These are phyloP conservation scores for Fusarium sp. DNA, from an alignment of 2,329 filamentous ascomycete genomes.

Conservation along the genomic window DNA sequence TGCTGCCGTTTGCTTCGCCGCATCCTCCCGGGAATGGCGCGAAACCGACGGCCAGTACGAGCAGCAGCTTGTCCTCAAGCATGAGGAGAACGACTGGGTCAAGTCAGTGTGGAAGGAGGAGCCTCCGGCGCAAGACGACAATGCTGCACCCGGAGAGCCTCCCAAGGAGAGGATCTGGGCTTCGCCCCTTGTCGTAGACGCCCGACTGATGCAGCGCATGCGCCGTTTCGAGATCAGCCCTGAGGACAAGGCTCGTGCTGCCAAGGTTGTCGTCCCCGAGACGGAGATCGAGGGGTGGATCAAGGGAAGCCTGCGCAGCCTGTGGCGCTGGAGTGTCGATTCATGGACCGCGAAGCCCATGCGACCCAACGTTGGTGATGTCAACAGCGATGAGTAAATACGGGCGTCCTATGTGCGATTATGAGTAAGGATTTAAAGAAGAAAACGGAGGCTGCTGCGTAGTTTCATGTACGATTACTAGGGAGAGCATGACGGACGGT, in stretches of 20 bases:
- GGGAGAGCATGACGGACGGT: slow-evolving; percentile 27
- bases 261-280: slow-evolving; percentile 73
- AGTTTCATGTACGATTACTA: slow-evolving; percentile 43
- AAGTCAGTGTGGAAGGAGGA: slow-evolving; percentile 79
- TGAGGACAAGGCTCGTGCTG: slow-evolving; percentile 79
- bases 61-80: slow-evolving; percentile 70
- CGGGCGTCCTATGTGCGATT: slow-evolving; percentile 2
- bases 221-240: slow-evolving; percentile 79
- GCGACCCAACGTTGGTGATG: slow-evolving; percentile 58
- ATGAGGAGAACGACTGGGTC: slow-evolving; percentile 87
- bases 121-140: slow-evolving; percentile 61
- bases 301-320: slow-evolving; percentile 70
- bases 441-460: slow-evolving; percentile 8
- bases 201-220: slow-evolving; percentile 85
- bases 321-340: slow-evolving; percentile 67
- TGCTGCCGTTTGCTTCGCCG: slow-evolving; percentile 84
- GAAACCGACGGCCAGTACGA: slow-evolving; percentile 58
- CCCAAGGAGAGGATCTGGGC: slow-evolving; percentile 82
- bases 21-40: slow-evolving; percentile 66
- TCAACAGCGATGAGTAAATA: slow-evolving; percentile 55
- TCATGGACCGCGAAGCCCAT: slow-evolving; percentile 59
- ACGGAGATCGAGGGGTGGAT: slow-evolving; percentile 80
- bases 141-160: slow-evolving; percentile 55
- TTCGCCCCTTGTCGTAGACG: slow-evolving; percentile 81
- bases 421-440: slow-evolving; percentile 6